These are phyloP conservation scores for Kazachstania africana DNA, from an alignment of 805 yeast species.

Conservation along the genomic window DNA sequence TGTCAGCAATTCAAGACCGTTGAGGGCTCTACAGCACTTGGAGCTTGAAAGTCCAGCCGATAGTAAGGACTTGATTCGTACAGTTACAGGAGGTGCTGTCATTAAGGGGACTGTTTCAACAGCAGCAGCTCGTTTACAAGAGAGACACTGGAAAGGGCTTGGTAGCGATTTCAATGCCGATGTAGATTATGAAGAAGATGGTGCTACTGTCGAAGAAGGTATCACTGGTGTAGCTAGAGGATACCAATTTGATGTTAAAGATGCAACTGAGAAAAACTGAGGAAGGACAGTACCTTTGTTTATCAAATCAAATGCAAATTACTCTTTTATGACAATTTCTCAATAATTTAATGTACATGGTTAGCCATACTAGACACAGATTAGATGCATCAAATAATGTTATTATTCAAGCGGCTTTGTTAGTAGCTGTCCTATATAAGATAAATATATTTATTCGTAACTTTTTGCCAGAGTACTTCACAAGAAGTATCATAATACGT, in stretches of 20 bases:
- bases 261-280: constrained; percentile 3
- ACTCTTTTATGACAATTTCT: too few relatives aligned
- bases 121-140: constrained; percentile 66
- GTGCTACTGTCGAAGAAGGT: constrained; percentile 77
- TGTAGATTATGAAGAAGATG: constrained; percentile 38
- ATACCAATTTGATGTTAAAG: constrained; percentile 36
- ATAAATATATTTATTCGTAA: too few relatives aligned
- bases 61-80: constrained; percentile 36
- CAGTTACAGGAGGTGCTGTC: constrained; percentile 46
- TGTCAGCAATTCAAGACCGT: constrained; percentile 60
- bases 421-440: too few relatives aligned
- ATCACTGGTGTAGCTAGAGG: constrained; percentile 84
- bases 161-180: constrained; percentile 68
- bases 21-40: constrained; percentile 54
- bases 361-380: too few relatives aligned
- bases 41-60: constrained; percentile 38
- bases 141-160: constrained; percentile 75
- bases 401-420: too few relatives aligned
- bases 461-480: too few relatives aligned
- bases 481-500: too few relatives aligned
- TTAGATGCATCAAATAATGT: too few relatives aligned
- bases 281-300: too few relatives aligned
- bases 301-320: too few relatives aligned
- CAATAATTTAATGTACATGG: too few relatives aligned
- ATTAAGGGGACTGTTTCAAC: constrained; percentile 78